Conservation (phyloP, 208 protist genomes). For the Trichomonas vaginalis region DNA sequence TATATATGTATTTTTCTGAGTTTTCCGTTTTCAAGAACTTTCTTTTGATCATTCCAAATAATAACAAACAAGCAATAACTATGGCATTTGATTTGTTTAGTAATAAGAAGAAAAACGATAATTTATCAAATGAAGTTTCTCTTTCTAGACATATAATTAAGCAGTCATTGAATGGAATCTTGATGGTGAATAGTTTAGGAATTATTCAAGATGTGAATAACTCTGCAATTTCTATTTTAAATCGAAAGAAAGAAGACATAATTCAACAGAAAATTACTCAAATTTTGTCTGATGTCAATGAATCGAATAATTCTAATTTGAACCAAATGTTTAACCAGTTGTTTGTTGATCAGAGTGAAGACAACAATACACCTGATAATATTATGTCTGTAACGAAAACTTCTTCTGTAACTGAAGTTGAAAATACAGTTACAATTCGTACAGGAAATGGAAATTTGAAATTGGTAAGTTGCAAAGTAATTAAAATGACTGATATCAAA, state of each 20-base stretch:
- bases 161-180: background rate
- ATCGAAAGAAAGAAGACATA: background rate
- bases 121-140: background rate
- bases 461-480: too few species aligned
- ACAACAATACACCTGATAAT: background rate
- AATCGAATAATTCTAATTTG: background rate
- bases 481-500: too few species aligned
- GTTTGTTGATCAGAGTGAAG: background rate
- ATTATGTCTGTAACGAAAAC: background rate
- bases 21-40: background rate
- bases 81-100: background rate
- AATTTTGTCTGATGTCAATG: background rate
- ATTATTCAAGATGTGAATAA: constrained; percentile 7
- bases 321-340: background rate
- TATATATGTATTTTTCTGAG: background rate
- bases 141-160: background rate
- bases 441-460: too few species aligned
- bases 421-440: too few species aligned
- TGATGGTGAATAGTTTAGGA: background rate
- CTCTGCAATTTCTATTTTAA: background rate
- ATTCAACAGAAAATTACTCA: background rate
- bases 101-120: background rate
- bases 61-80: background rate
- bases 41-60: background rate
- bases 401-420: too few species aligned